Evolutionary conservation across 495 filamentous ascomycete species (phyloP).

Genomic region (Podospora pseudocomata): DNA sequence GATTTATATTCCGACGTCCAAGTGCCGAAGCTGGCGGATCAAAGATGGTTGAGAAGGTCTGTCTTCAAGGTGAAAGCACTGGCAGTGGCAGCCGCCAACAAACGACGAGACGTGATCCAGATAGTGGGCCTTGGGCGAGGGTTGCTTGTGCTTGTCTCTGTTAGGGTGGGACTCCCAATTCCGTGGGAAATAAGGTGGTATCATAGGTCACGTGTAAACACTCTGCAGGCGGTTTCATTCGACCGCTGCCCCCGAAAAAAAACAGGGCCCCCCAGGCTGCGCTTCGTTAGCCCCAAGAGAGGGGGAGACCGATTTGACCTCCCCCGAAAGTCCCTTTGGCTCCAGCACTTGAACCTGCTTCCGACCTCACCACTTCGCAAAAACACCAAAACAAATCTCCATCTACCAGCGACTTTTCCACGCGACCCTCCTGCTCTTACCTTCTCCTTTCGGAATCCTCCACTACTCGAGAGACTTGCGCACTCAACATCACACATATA

Average conservation of each 20-base stretch:
- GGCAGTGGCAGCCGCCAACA: neutral
- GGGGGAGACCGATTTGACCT: slow-evolving; percentile 24
- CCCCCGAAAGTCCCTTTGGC: slow-evolving; percentile 29
- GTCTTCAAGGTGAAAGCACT: neutral
- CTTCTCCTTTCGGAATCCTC: slow-evolving; percentile 20
- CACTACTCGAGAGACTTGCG: slow-evolving; percentile 20
- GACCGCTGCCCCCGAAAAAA: slow-evolving; percentile 21
- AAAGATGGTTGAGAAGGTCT: neutral
- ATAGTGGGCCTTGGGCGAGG: slow-evolving; percentile 14
- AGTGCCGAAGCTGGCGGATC: neutral
- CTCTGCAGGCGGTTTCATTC: slow-evolving; percentile 20
- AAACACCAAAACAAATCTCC: slow-evolving; percentile 32
- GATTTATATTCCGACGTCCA: neutral
- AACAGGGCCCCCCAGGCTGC: slow-evolving; percentile 26
- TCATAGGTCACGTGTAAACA: slow-evolving; percentile 24
- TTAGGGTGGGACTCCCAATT: slow-evolving; percentile 24
- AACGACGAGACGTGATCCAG: slow-evolving; percentile 11
- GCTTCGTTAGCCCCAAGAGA: slow-evolving; percentile 24
- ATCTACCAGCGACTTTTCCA: slow-evolving; percentile 16
- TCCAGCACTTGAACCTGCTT: slow-evolving; percentile 27
- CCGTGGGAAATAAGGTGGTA: slow-evolving; percentile 17
- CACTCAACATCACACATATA: slow-evolving; percentile 23
- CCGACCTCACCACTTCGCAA: slow-evolving; percentile 28
- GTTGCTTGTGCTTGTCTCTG: slow-evolving; percentile 15
- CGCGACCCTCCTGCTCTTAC: slow-evolving; percentile 11